Evolutionary conservation across 2,329 filamentous ascomycete species (phyloP), one percentile per base, ranked within the genome.

Genomic region (Colletotrichum sp.): DNA sequence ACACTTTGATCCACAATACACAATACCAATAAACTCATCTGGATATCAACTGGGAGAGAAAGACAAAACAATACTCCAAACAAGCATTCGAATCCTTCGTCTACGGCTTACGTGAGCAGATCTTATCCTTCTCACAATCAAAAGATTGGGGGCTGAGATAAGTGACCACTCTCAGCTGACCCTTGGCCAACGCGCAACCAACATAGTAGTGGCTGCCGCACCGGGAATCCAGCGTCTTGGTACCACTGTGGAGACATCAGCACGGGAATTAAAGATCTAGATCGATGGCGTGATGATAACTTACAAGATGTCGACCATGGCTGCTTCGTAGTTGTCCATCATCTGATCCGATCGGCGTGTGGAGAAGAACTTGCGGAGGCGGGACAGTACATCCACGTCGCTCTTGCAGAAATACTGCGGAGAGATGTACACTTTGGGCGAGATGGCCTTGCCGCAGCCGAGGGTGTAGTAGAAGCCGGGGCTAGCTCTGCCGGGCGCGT

Each of bases 191-290:
- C 13, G 73, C 73, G 18, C 73, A 75, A 18, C 73, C 73, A 6
- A 75, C 73, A 24, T 75, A 75, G 43, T 75, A 75, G 4, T 75
- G 73, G 43, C 73, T 75, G 7, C 73, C 73, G n/a, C 73, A 75
- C 13, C 73, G 61, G 24, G 73, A 68, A 30, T 68, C 63, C 14
- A 75, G 70, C 10, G 73, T 75, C 26, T 72, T 75, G 26, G 24
- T n/a, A 14, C 69, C 73, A n/a, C 73, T 75, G 21, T 28, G 43
- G 18, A 32, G 13, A 32, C 30, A 57, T 73, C 16, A 75, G 69
- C 32, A 6, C 43, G 43, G 43, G 43, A 6, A 48, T 48, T 48
- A 48, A 48, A 18, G n/a, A 26, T n/a, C 9, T 10, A 1, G n/a
- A 18, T 16, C 12, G 39, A 24, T 26, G 55, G n/a, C n/a, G 18